Evolutionary conservation across 2,329 filamentous ascomycete genomes (phyloP).

Genomic region (Sclerotinia minor): DNA sequence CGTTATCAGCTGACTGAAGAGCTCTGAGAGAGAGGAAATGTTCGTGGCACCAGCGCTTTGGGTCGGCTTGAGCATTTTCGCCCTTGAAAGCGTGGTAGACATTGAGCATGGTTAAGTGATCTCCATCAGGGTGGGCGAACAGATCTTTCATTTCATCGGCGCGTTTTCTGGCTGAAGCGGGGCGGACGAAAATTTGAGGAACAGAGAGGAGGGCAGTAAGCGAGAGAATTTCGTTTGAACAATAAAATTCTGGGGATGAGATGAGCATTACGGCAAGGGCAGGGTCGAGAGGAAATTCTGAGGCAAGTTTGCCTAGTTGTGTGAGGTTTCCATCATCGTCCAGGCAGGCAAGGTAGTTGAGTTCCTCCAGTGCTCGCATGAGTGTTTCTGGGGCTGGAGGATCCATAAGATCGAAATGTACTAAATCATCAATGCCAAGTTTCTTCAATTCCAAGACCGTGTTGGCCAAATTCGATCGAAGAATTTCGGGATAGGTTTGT

Average conservation of each 20-base stretch:
- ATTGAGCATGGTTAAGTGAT: slow-evolving; percentile 94
- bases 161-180: slow-evolving; percentile 78
- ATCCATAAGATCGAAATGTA: slow-evolving; percentile 99
- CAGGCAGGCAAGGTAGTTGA: slow-evolving; percentile 95
- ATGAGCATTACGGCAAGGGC: slow-evolving; percentile 97
- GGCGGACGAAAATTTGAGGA: slow-evolving; percentile 89
- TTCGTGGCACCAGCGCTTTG: slow-evolving; percentile 93
- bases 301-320: slow-evolving; percentile 78
- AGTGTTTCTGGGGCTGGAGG: slow-evolving; percentile 96
- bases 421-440: slow-evolving; percentile 89
- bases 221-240: slow-evolving; percentile 96
- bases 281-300: slow-evolving; percentile 93
- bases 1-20: slow-evolving; percentile 89
- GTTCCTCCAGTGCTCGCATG: slow-evolving; percentile 95
- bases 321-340: slow-evolving; percentile 97
- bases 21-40: slow-evolving; percentile 91
- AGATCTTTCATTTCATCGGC: slow-evolving; percentile 97
- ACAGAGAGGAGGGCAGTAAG: slow-evolving; percentile 93
- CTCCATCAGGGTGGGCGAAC: slow-evolving; percentile 89
- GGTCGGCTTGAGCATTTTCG: slow-evolving; percentile 65
- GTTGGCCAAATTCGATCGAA: slow-evolving; percentile 90
- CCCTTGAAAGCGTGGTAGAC: slow-evolving; percentile 97
- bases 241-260: slow-evolving; percentile 95
- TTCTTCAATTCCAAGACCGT: slow-evolving; percentile 98
- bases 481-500: slow-evolving; percentile 93